Evolutionary conservation across 208 protist species (phyloP).

Genomic region (Jaenimonas drosophilae): DNA sequence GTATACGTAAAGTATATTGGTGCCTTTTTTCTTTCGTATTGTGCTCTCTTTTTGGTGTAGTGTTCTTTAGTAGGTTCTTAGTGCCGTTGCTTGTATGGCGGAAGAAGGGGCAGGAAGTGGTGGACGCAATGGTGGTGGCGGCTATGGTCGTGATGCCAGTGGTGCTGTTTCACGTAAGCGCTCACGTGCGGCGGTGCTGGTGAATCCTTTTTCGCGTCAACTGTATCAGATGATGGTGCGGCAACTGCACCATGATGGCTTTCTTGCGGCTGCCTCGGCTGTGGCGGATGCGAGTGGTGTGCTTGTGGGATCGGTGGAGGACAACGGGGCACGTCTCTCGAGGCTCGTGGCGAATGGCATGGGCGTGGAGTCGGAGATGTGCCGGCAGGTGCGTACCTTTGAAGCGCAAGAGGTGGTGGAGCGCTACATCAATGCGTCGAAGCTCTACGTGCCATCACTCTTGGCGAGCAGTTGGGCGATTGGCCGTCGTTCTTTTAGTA

Average conservation of each 20-base stretch:
- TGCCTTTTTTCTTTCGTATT: too few relatives aligned
- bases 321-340: conserved; percentile 26
- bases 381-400: conserved; percentile 24
- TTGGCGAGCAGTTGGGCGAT: conserved; percentile 41
- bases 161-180: conserved; percentile 30
- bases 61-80: background rate
- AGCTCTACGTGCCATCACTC: conserved; percentile 56
- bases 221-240: conserved; percentile 73
- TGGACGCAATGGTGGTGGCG: too few relatives aligned
- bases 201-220: conserved; percentile 31
- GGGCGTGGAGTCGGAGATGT: conserved; percentile 24
- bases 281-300: conserved; percentile 69
- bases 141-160: too few relatives aligned
- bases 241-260: conserved; percentile 79
- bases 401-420: conserved; percentile 49
- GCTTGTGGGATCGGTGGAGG: conserved; percentile 35
- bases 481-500: conserved; percentile 32
- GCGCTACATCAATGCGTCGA: conserved; percentile 57
- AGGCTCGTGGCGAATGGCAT: conserved; percentile 40
- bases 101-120: too few relatives aligned
- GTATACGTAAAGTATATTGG: too few relatives aligned
- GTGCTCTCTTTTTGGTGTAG: too few relatives aligned
- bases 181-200: conserved; percentile 24
- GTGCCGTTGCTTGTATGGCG: background rate
- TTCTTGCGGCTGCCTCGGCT: conserved; percentile 45